phyloP scores from a whole-genome alignment of 805 yeast genomes.

The Myxozyma monticola region DNA sequence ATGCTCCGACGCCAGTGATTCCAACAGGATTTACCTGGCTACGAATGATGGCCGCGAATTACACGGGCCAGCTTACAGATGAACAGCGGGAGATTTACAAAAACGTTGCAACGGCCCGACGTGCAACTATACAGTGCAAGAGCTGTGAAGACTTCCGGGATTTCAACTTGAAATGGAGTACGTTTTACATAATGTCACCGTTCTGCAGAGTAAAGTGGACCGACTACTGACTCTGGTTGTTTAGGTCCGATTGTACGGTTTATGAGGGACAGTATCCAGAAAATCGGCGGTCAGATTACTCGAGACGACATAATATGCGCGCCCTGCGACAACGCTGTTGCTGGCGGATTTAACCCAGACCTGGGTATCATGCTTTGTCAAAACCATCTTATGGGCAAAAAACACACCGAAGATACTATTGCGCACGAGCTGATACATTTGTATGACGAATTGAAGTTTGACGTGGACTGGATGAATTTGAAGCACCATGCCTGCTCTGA shows the following conservation, averaged over 20 bases:
- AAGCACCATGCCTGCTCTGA: conserved; percentile 97
- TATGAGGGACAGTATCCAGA: conserved; percentile 79
- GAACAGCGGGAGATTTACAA: conserved; percentile 14
- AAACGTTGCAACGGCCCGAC: conserved; percentile 6
- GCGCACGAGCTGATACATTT: conserved; percentile 93
- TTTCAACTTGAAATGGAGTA: conserved; percentile 66
- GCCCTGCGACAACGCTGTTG: conserved; percentile 74
- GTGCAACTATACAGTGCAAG: conserved; percentile 50
- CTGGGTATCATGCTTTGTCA: conserved; percentile 84
- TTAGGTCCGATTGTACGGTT: conserved; percentile 74
- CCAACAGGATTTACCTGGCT: conserved; percentile 27
- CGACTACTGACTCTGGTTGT: conserved; percentile 13
- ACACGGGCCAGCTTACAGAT: conserved; percentile 17
- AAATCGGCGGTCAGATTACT: conserved; percentile 56
- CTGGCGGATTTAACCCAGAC: conserved; percentile 94
- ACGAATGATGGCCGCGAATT: conserved; percentile 19
- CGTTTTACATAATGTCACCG: no score
- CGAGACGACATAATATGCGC: conserved; percentile 68
- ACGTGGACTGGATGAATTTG: conserved; percentile 80
- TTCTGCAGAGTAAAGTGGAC: no score
- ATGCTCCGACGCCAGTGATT: conserved; percentile 4
- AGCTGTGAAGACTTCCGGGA: conserved; percentile 73
- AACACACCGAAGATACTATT: conserved; percentile 86
- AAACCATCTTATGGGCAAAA: conserved; percentile 68
- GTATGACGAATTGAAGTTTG: conserved; percentile 84